These are phyloP conservation scores for Lentinus brumalis DNA, from an alignment of 768 basidiomycete genomes.

Conservation along the genomic window DNA sequence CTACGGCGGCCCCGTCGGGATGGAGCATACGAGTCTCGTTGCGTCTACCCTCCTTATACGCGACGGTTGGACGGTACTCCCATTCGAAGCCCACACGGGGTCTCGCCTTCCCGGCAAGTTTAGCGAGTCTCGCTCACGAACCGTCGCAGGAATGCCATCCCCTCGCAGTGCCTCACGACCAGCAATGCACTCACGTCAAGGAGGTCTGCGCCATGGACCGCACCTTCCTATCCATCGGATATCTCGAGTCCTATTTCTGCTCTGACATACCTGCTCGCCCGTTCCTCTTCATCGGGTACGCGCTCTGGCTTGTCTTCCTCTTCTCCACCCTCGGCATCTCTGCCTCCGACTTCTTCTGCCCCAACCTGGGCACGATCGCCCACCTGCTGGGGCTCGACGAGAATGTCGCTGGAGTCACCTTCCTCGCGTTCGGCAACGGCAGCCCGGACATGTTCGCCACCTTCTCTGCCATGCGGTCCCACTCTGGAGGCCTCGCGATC, in stretches of 20 bases:
- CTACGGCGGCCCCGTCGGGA: background rate
- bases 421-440: constrained; percentile 96
- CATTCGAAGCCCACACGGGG: too few relatives aligned
- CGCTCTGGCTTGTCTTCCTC: constrained; percentile 85
- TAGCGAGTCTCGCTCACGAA: background rate
- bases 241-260: constrained; percentile 75
- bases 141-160: constrained; percentile 62
- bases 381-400: constrained; percentile 86
- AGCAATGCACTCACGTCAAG: constrained; percentile 69
- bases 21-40: too few relatives aligned
- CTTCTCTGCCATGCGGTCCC: constrained; percentile 85
- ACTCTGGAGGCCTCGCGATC: constrained; percentile 87
- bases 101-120: too few relatives aligned
- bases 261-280: constrained; percentile 56
- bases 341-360: constrained; percentile 97
- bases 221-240: constrained; percentile 72
- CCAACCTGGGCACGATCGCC: constrained; percentile 90
- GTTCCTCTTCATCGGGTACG: constrained; percentile 58
- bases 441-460: constrained; percentile 97
- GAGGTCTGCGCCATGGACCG: constrained; percentile 56
- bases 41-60: too few relatives aligned
- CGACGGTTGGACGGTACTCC: too few relatives aligned
- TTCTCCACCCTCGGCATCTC: constrained; percentile 96
- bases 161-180: constrained; percentile 47
- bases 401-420: constrained; percentile 94